Conservation (phyloP, 2,329 filamentous ascomycete genomes). For the Claviceps spartinae region DNA sequence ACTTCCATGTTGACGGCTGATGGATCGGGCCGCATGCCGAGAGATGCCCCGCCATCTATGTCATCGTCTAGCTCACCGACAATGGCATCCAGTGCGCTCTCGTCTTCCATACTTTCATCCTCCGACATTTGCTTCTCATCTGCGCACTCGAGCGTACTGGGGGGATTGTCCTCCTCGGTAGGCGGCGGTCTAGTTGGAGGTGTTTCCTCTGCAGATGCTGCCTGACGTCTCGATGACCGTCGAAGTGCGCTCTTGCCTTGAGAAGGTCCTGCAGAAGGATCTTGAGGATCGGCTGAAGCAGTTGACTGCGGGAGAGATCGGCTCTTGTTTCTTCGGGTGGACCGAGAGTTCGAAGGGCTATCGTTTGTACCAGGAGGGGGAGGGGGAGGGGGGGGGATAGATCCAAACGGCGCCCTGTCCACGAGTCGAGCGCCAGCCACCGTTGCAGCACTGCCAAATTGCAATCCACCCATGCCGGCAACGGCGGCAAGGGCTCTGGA, state of each 20-base stretch:
- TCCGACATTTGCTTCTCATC: constrained; percentile 77
- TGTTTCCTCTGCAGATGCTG: constrained; percentile 37
- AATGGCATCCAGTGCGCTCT: constrained; percentile 63
- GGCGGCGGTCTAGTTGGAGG: constrained; percentile 37
- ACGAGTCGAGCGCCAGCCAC: constrained; percentile 31
- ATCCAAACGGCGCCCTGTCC: constrained; percentile 29
- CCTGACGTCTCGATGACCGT: constrained; percentile 49
- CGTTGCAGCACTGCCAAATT: constrained; percentile 33
- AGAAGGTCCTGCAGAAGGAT: constrained; percentile 33
- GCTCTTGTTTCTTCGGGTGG: constrained; percentile 31
- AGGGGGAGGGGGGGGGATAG: constrained; percentile 19
- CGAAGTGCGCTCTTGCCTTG: constrained; percentile 46
- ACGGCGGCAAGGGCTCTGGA: constrained; percentile 62
- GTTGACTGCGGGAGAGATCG: constrained; percentile 29
- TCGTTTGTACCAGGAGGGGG: constrained; percentile 14
- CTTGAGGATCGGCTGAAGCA: constrained; percentile 25
- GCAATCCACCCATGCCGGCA: constrained; percentile 54
- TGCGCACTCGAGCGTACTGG: constrained; percentile 75
- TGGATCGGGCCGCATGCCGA: constrained; percentile 43
- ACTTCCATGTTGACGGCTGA: constrained; percentile 87
- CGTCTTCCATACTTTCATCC: constrained; percentile 48
- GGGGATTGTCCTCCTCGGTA: constrained; percentile 45
- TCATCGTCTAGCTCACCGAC: constrained; percentile 86
- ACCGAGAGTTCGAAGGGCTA: constrained; percentile 30
- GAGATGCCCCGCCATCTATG: constrained; percentile 57